Evolutionary conservation across 2,329 filamentous ascomycete genomes (phyloP).

Genomic region (Sarocladium brachiariae): DNA sequence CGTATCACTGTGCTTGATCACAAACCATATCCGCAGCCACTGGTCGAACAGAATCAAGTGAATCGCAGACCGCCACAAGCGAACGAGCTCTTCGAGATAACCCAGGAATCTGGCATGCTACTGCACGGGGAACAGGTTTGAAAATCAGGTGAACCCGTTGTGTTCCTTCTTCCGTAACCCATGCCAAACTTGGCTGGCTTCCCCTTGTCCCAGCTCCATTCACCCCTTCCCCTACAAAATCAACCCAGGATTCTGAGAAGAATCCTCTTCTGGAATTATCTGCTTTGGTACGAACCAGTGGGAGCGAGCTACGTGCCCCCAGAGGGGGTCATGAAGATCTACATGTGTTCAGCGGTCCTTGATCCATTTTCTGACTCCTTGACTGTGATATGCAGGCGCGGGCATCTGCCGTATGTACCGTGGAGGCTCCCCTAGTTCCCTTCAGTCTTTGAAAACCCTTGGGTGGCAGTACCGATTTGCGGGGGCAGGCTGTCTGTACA

Average conservation of each 20-base stretch:
- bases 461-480: neutral
- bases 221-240: neutral
- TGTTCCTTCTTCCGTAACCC: neutral
- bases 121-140: constrained; percentile 4
- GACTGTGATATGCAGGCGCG: neutral
- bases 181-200: neutral
- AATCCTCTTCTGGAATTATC: too few species aligned
- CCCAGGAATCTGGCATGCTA: constrained; percentile 2
- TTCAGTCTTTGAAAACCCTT: neutral
- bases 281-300: constrained; percentile 5
- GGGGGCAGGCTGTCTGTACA: neutral
- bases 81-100: neutral
- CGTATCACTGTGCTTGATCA: constrained; percentile 1
- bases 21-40: neutral
- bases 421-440: neutral
- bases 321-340: neutral
- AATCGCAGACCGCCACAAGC: too few species aligned
- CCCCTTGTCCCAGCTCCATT: neutral
- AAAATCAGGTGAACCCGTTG: constrained; percentile 7
- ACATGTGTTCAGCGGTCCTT: neutral
- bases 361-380: neutral
- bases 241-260: neutral
- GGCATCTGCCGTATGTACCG: neutral
- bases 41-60: neutral
- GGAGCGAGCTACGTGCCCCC: neutral